Evolutionary conservation across 148 eudicot species (phyloP), one percentile per base, ranked within the genome.

Genomic region (Fagopyrum homotropicum): DNA sequence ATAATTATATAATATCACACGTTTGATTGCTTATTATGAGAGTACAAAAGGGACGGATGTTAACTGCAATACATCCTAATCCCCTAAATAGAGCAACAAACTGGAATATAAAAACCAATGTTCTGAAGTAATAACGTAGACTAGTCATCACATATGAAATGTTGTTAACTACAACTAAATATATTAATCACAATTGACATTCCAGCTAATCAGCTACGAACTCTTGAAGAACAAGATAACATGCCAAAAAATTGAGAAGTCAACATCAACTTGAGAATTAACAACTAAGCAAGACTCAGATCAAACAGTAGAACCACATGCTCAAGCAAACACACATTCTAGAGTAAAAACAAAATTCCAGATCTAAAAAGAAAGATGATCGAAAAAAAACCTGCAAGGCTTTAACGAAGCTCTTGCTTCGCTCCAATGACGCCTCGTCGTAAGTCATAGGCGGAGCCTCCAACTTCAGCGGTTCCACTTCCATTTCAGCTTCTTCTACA

Each of bases 401-500:
- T 55, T 80, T 85, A 12, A 82, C 83, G 78, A 85, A 85, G 76
- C 77, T 77, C 72, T 82, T 85, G 76, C 87, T 85, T 11, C 82
- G 87, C 71, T 85, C 85, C 81, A 85, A 75, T 29, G 87, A 85
- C 17, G 72, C 80, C 77, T 85, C 87, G 69, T 85, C 87, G 70
- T 80, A 85, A 17, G 83, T 79, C 2, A 75, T 35, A 7, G 76
- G 7, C 48, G 17, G 47, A 9, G 45, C 77, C 40, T 68, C 73
- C 61, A 44, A 72, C 73, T 74, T 80, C 57, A 4, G 14, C 40
- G 73, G 74, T 63, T 75, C 81, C 22, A 80, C 72, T 45, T 82
- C 83, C 83, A 82, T 76, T 14, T 15, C 29, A 9, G 29, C 30
- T 72, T 26, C 19, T 15, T 11, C 16, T 14, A 16, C 7, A 8